These are phyloP conservation scores for Tardiomyces blankii DNA, from an alignment of 1,139 yeast species.

Conservation along the genomic window DNA sequence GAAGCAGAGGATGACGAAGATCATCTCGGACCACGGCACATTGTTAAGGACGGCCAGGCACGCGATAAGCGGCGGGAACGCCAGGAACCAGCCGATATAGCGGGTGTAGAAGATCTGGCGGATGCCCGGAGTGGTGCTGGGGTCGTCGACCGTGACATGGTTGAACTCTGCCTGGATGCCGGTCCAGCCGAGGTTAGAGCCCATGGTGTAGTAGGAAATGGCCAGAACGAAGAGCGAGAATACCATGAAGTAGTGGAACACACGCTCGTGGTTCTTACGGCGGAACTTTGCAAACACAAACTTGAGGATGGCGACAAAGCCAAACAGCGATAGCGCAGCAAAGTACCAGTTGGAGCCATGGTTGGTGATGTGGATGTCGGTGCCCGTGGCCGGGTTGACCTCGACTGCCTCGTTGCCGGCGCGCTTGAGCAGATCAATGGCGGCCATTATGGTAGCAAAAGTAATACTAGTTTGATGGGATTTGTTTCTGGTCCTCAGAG, in stretches of 20 bases:
- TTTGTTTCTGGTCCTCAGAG: no score
- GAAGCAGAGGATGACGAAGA: conserved; percentile 33
- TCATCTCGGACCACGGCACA: conserved; percentile 28
- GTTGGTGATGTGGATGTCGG: conserved; percentile 40
- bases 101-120: conserved; percentile 60
- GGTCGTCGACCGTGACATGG: conserved; percentile 33
- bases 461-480: no score
- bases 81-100: conserved; percentile 57
- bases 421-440: background rate
- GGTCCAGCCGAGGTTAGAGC: conserved; percentile 59
- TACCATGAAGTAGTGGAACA: conserved; percentile 37
- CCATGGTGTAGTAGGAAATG: conserved; percentile 48
- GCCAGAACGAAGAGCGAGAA: conserved; percentile 38
- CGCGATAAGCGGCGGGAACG: conserved; percentile 44
- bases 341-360: conserved; percentile 66
- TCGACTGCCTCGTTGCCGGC: conserved; percentile 37
- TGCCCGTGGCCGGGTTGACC: conserved; percentile 33
- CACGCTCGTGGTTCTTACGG: conserved; percentile 30
- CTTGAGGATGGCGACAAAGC: conserved; percentile 29
- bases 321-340: conserved; percentile 49
- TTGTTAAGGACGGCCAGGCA: conserved; percentile 38
- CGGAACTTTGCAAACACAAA: conserved; percentile 33
- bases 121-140: conserved; percentile 22
- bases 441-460: background rate
- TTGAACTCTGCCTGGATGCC: conserved; percentile 43